A percentile compares a stretch with the other conserved stretches of the same genome.
phyloP scores from a whole-genome alignment of 768 basidiomycete genomes.

The Trametes meyenii region DNA sequence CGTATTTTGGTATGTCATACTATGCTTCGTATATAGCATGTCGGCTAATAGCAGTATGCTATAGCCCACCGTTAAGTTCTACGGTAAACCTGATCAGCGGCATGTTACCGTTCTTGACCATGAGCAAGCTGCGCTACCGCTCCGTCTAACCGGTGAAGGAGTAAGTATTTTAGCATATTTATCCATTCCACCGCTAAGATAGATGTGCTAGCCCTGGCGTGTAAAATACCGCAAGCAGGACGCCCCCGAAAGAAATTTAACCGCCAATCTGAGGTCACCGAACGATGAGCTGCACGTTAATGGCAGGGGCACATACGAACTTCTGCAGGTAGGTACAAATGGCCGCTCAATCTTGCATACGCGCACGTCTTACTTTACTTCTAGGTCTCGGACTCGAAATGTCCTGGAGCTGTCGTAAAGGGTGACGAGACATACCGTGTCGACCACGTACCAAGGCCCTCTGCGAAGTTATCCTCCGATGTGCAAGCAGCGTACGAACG shows the following conservation, averaged over 20 bases:
- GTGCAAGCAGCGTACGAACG: conserved; percentile 59
- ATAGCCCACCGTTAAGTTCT: conserved; percentile 91
- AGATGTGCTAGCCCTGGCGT: conserved; percentile 74
- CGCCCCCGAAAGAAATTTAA: conserved; percentile 43
- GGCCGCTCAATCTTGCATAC: background rate
- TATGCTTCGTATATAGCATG: background rate
- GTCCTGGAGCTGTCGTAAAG: conserved; percentile 69
- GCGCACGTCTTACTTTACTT: conserved; percentile 4
- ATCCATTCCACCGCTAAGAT: background rate
- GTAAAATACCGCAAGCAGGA: conserved; percentile 69
- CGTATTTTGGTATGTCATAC: conserved; percentile 63
- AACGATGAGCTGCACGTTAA: conserved; percentile 77
- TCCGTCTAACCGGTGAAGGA: conserved; percentile 88
- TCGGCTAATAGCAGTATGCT: conserved; percentile 42
- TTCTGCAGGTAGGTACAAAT: conserved; percentile 51
- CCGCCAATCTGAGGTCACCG: conserved; percentile 52
- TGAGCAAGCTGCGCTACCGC: conserved; percentile 70
- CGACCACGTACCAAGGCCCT: conserved; percentile 79
- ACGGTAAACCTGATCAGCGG: conserved; percentile 61
- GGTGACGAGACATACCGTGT: conserved; percentile 70
- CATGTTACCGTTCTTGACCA: conserved; percentile 72
- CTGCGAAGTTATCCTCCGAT: conserved; percentile 63
- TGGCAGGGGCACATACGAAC: conserved; percentile 76
- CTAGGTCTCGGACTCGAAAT: conserved; percentile 83
- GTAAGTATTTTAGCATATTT: conserved; percentile 47